Base-by-base conservation (phyloP, 306 rosid genomes). In the Vicia faba region DNA sequence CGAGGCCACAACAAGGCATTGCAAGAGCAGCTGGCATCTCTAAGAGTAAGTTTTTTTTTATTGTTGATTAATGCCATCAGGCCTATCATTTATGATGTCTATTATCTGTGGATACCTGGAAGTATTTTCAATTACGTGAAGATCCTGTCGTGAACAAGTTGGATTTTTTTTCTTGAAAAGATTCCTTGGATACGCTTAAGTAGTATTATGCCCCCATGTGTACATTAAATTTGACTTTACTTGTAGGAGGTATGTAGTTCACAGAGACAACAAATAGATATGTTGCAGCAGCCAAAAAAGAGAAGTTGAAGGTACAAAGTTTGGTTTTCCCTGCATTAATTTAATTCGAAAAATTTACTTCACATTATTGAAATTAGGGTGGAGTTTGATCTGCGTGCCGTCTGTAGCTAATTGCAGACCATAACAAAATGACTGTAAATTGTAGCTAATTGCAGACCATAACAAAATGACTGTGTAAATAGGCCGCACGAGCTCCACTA, bases 1-100 rank as follows among this genome's bases (percentile, higher is more conserved):
- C 86, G 99, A 75, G 93, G 87, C 14, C 99, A 89, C 87, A 88
- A 84, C 55, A 85, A 85, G 78, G 83, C 89, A 60, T 74, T 93
- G 87, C 95, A 90, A 71, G 97, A 93, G 39, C 87, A 93, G 77
- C 44, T 93, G 70, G 48, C 70, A 76, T 79, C 87, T 15, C 44
- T 85, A 2, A 93, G 78, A 78, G 99, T 93, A 88, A 70, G 83
- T 67, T 26, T 0, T 61, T 20, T 20, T n/a, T 38, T 39, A 35
- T 6, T 40, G 7, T 49, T 16, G 13, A 29, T 44, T n/a, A 14
- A 15, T 39, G 25, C 8, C 8, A 46, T 23, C 49, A 36, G 18
- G 66, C 14, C 55, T 31, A 11, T 23, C 20, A 14, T 48, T 48
- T 16, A 64, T 1, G 14, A 49, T 39, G 53, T 25, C 28, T 25